Base-by-base conservation (phyloP, 176 grass and related monocot genomes). In the Eleusine coracana region DNA sequence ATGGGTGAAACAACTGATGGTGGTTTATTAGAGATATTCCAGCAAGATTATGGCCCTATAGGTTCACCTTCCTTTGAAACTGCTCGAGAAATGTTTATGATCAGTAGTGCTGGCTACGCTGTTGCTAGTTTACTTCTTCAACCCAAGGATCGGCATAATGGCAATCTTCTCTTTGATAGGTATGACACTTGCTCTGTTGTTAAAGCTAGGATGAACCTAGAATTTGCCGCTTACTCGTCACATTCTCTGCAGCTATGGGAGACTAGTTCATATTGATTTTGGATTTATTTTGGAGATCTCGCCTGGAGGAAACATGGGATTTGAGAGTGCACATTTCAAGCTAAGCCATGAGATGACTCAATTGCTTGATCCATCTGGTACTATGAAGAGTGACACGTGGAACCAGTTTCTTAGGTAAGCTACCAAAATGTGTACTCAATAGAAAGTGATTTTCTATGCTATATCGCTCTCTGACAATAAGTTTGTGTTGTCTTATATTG, bases 311-410 rank as follows among this genome's bases (percentile, higher is more conserved):
- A 98, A 98, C 81, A 95, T 96, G 87, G 86, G 96, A 70, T 98
- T 98, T 87, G 96, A 98, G 83, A 98, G 93, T 88, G 96, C 96
- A 44, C 96, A 98, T 68, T 98, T 98, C 91, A 98, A 98, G 71
- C 84, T 98, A 84, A 98, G 96, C 84, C 96, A 98, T 64, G 96
- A 98, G 85, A 98, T 98, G 96, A 98, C 96, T 90, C 96, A 98
- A 77, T 88, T 98, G 84, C 96, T 98, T 20, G 96, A 98, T 66
- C 96, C 96, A 37, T 98, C 93, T 80, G 93, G 96, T 68, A 93
- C 96, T 10, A 98, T 98, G 93, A 98, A 95, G 89, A 98, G 93
- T 54, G 96, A 95, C 44, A 98, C 93, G 48, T 98, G 96, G 96
- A 91, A 92, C 80, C 96, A 95, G 45, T 98, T 98, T 87, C 92